These are phyloP conservation scores for Pythium aquatile DNA, from an alignment of 352 stramenopile genomes.

Conservation along the genomic window DNA sequence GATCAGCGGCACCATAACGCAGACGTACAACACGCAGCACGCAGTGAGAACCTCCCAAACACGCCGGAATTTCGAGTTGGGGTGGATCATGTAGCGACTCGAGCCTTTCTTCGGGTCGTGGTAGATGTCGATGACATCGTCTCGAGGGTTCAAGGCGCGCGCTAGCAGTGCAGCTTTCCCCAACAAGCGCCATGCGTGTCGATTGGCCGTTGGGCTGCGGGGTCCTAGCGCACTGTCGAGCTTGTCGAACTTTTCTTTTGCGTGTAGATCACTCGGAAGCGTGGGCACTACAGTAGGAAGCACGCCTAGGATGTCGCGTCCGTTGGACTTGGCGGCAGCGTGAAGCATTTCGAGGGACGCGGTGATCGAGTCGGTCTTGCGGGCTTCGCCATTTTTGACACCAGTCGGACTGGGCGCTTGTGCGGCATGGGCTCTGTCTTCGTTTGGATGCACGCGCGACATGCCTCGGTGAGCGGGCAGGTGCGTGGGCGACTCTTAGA, in stretches of 20 bases:
- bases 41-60: slow-evolving; percentile 75
- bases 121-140: slow-evolving; percentile 76
- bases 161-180: slow-evolving; percentile 29
- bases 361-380: not conserved
- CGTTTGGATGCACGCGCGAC: slow-evolving; percentile 19
- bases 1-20: slow-evolving; percentile 59
- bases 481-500: not conserved
- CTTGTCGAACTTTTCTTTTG: slow-evolving; percentile 18
- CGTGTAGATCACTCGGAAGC: slow-evolving; percentile 1
- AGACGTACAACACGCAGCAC: slow-evolving; percentile 74
- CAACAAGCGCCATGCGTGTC: slow-evolving; percentile 30
- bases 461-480: not conserved
- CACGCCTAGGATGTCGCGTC: slow-evolving; percentile 3
- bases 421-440: slow-evolving; percentile 2
- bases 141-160: slow-evolving; percentile 31
- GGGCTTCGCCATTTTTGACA: not conserved
- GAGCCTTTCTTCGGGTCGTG: slow-evolving; percentile 57
- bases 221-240: slow-evolving; percentile 10
- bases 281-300: slow-evolving; percentile 12
- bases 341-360: slow-evolving; percentile 18
- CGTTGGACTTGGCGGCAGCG: slow-evolving; percentile 18
- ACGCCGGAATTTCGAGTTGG: slow-evolving; percentile 71
- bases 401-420: not conserved
- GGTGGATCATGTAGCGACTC: slow-evolving; percentile 73
- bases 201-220: slow-evolving; percentile 6